A percentile compares a stretch with the other conserved stretches of the same genome.
phyloP scores from a whole-genome alignment of 1,284 basidiomycete genomes.

The Microbotryomycetes sp. region DNA sequence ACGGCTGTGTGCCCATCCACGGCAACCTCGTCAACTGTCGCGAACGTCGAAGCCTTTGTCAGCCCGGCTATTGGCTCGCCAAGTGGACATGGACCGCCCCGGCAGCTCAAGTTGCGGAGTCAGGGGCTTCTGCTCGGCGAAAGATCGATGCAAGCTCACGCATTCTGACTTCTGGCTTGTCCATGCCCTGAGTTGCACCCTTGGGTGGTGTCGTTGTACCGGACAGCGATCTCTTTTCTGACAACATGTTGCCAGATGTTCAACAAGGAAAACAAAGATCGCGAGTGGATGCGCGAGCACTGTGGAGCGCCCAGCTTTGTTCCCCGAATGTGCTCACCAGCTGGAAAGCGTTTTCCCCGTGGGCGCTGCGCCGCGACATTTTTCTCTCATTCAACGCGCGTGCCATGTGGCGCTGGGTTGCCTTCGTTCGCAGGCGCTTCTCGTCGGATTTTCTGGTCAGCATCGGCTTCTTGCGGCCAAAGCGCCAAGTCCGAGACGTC shows the following conservation, averaged over 20 bases:
- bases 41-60: too few species aligned
- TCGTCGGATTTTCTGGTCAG: too few species aligned
- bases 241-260: neutral
- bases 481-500: neutral
- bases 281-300: neutral
- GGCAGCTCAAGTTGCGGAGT: neutral
- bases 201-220: neutral
- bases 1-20: slow-evolving; percentile 24
- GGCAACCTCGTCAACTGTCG: too few species aligned
- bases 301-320: neutral
- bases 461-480: too few species aligned
- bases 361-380: neutral
- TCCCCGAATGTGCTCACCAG: too few species aligned
- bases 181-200: neutral
- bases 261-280: neutral
- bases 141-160: too few species aligned
- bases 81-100: too few species aligned
- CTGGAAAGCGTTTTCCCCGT: neutral
- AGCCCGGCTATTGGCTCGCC: too few species aligned
- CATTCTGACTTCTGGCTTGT: neutral
- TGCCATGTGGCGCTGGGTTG: too few species aligned
- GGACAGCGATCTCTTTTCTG: neutral
- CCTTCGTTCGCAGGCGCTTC: too few species aligned
- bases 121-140: neutral
- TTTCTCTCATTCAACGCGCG: too few species aligned